Base-by-base conservation (phyloP, 2,329 filamentous ascomycete species). In the Beauveria sp. region DNA sequence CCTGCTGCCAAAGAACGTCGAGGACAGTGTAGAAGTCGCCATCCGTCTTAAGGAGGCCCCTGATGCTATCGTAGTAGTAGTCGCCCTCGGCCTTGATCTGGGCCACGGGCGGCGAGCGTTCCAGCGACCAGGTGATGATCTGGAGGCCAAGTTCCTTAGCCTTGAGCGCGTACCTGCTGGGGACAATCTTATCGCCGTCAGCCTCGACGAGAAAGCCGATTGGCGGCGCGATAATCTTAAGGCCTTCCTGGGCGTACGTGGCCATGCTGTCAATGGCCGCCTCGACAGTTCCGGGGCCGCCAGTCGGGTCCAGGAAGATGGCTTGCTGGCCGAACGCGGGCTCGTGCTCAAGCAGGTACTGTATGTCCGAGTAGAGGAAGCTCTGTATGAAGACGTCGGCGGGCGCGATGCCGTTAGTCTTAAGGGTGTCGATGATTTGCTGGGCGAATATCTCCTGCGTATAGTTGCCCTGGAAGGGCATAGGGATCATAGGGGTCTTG, bases 51-150 rank as follows among this genome's bases (percentile, higher is more conserved):
- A 85, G 80, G 1, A 79, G 72, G 53, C 83, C 79, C 7, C 77
- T 75, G 22, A 88, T 77, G 5, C 79, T 78, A 58, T 74, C 76
- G 67, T 83, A 87, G 71, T 86, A 87, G 63, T 83, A 84, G 12
- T 79, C 78, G 1, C 74, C 75, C 1, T 74, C 72, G 12, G 79
- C 80, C 28, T 47, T 52, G 38, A 70, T 68, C 28, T 81, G 77
- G 24, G 77, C 77, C 59, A 88, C 71, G 62, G 84, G 85, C 0
- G 84, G 84, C 0, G 83, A 86, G 34, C 87, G 80, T 73, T 91
- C 88, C 50, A 89, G 79, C 7, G 81, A 85, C 87, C 87, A 91
- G 0, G 86, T 81, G 47, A 90, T 80, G 63, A 90, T 83, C 55
- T 86, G 79, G 50, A 90, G 74, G 0, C 85, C 85, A 7, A 85